Conservation (phyloP, 805 yeast species). For the Candida namnaoensis region DNA sequence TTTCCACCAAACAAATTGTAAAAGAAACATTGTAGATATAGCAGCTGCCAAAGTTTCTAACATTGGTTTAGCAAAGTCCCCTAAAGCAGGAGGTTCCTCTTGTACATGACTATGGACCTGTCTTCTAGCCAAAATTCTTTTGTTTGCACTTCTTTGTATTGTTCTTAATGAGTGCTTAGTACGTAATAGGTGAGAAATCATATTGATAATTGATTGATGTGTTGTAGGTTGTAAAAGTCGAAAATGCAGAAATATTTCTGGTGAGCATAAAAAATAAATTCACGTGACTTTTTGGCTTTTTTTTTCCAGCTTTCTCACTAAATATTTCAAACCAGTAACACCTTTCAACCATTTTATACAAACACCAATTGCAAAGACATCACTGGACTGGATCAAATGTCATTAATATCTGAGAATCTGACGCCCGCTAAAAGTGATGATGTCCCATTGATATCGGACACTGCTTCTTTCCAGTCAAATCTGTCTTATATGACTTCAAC, state of each 20-base stretch:
- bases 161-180: neutral
- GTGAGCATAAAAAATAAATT: too few species aligned
- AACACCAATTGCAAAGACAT: neutral
- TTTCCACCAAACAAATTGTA: slow-evolving; percentile 17
- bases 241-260: neutral
- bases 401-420: neutral
- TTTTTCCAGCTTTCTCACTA: too few species aligned
- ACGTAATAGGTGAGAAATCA: too few species aligned
- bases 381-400: neutral
- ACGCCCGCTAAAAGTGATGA: neutral
- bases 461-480: neutral
- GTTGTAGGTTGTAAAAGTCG: too few species aligned
- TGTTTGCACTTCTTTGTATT: slow-evolving; percentile 8
- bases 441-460: neutral
- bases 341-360: too few species aligned
- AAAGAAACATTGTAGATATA: slow-evolving; percentile 13
- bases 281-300: too few species aligned
- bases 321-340: too few species aligned
- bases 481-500: neutral
- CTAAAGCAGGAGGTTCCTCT: neutral
- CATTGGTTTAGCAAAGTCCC: slow-evolving; percentile 10
- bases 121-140: neutral
- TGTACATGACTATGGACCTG: too few species aligned
- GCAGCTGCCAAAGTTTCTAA: slow-evolving; percentile 13
- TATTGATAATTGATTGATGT: too few species aligned